Evolutionary conservation across 345 rosid species (phyloP).

Genomic region (Leavenworthia alabamica): DNA sequence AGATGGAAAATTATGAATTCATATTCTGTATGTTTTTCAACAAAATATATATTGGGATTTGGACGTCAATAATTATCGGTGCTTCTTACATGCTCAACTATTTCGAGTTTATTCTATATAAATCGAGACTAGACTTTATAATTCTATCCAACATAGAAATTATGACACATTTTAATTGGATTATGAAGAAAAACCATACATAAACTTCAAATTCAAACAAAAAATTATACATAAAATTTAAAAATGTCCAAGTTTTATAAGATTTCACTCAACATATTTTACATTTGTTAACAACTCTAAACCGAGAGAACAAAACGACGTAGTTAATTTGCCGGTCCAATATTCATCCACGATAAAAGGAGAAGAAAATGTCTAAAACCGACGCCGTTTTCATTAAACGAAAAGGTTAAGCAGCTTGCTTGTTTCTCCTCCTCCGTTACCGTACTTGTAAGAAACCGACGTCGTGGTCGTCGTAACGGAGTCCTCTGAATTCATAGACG

Average conservation of each 20-base stretch:
- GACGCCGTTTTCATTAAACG: constrained; percentile 30
- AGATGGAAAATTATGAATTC: not conserved
- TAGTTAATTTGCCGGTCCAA: constrained; percentile 11
- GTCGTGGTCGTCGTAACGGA: constrained; percentile 45
- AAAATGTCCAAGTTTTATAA: too few relatives aligned
- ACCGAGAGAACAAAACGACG: constrained; percentile 11
- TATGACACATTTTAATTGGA: not conserved
- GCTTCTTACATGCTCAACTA: not conserved
- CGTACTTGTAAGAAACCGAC: constrained; percentile 47
- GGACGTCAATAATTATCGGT: not conserved
- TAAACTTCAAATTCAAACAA: not conserved
- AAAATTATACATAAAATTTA: too few relatives aligned
- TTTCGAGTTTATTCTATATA: not conserved
- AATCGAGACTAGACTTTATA: not conserved
- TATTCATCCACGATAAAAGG: constrained; percentile 4
- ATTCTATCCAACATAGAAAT: not conserved
- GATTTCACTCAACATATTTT: constrained; percentile 1
- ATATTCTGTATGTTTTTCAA: too few relatives aligned
- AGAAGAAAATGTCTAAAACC: constrained; percentile 5
- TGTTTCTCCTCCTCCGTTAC: constrained; percentile 32
- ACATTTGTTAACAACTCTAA: constrained; percentile 13
- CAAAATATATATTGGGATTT: too few relatives aligned
- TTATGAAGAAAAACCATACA: not conserved
- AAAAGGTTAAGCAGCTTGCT: constrained; percentile 52
- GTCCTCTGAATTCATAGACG: constrained; percentile 88